phyloP scores from a whole-genome alignment of 257 asterid genomes.

The Gentiana dahurica region DNA sequence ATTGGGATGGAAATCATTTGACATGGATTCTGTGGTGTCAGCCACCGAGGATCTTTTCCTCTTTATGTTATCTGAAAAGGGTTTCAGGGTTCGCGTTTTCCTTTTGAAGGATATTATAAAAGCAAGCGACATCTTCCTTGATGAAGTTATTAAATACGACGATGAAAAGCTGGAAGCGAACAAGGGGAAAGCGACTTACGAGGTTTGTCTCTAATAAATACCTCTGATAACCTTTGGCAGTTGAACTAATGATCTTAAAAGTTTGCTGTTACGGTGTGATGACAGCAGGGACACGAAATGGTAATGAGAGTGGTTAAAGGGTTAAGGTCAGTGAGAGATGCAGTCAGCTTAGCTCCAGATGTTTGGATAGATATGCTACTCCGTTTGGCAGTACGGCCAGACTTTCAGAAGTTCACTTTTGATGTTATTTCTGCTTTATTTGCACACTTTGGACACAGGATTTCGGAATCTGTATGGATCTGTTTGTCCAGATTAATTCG shows the following conservation, averaged over 20 bases:
- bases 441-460: constrained; percentile 31
- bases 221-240: too few relatives aligned
- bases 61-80: constrained; percentile 73
- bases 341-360: constrained; percentile 65
- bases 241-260: not conserved
- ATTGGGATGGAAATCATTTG: constrained; percentile 64
- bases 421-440: constrained; percentile 42
- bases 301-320: constrained; percentile 53
- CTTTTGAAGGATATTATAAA: constrained; percentile 60
- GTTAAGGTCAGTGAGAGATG: constrained; percentile 40
- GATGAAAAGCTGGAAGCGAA: constrained; percentile 23
- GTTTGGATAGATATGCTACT: constrained; percentile 72
- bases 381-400: constrained; percentile 49
- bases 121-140: constrained; percentile 63
- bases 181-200: constrained; percentile 15
- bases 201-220: constrained; percentile 35
- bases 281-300: constrained; percentile 36
- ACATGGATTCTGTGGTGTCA: constrained; percentile 76
- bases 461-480: constrained; percentile 50
- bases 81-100: constrained; percentile 73
- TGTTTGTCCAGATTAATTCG: constrained; percentile 51
- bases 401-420: constrained; percentile 56
- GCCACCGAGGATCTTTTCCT: constrained; percentile 87
- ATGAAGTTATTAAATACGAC: constrained; percentile 33
- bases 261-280: too few relatives aligned